These are phyloP conservation scores for Hylodesmum podocarpum DNA, from an alignment of 306 rosid species.

Conservation along the genomic window DNA sequence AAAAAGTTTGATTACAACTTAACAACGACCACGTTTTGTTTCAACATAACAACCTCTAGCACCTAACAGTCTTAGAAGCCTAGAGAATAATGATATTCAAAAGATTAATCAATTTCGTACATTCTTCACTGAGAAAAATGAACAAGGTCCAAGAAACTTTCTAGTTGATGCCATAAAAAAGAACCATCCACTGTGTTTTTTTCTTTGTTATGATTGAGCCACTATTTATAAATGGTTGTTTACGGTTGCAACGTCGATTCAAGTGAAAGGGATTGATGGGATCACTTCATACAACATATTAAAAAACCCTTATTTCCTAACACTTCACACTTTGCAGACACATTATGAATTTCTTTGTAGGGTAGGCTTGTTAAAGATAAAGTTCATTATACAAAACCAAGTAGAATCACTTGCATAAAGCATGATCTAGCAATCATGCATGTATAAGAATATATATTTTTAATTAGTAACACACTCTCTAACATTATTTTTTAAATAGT, in stretches of 20 bases:
- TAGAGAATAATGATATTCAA: conserved; percentile 6
- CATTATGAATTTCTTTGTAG: conserved; percentile 18
- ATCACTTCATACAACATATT: not conserved
- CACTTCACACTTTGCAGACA: conserved; percentile 5
- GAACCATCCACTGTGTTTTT: not conserved
- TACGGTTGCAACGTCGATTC: conserved; percentile 35
- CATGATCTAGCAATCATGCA: not conserved
- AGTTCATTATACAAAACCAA: not conserved
- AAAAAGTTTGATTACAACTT: not conserved
- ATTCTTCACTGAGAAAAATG: not conserved
- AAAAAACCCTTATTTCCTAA: conserved; percentile 14
- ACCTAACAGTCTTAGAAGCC: not conserved
- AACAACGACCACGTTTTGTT: not conserved
- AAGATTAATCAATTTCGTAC: conserved; percentile 3
- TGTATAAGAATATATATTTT: no score
- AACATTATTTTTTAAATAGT: no score
- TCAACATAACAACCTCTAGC: not conserved
- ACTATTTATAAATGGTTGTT: not conserved
- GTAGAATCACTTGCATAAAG: conserved; percentile 19
- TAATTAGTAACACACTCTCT: no score
- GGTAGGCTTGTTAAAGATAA: conserved; percentile 20
- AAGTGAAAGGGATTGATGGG: conserved; percentile 34
- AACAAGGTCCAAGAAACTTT: conserved; percentile 9
- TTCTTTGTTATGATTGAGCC: not conserved
- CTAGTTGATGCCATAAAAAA: conserved; percentile 12